Conservation (phyloP, 805 yeast species). For the Maudiozyma saulgeensis region DNA sequence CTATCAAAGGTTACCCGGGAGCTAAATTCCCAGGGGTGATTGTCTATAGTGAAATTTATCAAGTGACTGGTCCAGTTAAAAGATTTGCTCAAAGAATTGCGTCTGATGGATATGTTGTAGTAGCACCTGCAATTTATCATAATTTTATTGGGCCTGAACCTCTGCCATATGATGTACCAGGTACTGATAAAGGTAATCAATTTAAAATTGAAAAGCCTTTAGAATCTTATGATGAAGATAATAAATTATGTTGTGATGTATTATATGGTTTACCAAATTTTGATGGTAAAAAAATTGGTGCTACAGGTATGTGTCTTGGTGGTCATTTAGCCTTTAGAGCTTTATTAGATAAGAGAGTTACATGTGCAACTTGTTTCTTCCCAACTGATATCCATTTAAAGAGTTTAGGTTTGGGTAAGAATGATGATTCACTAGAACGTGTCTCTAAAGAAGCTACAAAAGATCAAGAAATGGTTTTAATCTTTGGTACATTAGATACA, state of each 20-base stretch:
- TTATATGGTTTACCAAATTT: conserved; percentile 49
- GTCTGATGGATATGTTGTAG: conserved; percentile 68
- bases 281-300: conserved; percentile 58
- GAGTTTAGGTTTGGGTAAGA: conserved; percentile 51
- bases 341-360: conserved; percentile 47
- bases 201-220: conserved; percentile 60
- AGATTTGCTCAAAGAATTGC: conserved; percentile 73
- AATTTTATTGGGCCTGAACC: conserved; percentile 58
- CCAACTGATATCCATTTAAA: conserved; percentile 71
- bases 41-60: conserved; percentile 73
- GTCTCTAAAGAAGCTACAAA: conserved; percentile 42
- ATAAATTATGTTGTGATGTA: conserved; percentile 52
- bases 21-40: conserved; percentile 77
- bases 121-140: conserved; percentile 74
- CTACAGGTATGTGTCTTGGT: conserved; percentile 83
- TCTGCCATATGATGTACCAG: conserved; percentile 57
- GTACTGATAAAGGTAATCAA: conserved; percentile 65
- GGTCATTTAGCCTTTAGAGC: conserved; percentile 74
- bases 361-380: conserved; percentile 66
- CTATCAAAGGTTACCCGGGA: conserved; percentile 59
- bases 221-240: conserved; percentile 69
- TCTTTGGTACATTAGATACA: conserved; percentile 70
- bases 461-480: conserved; percentile 50
- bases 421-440: conserved; percentile 57
- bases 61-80: conserved; percentile 73